A percentile compares a stretch with the other conserved stretches of the same genome.
Evolutionary conservation across 2,329 filamentous ascomycete genomes (phyloP).

Genomic region (Nemania sp.): DNA sequence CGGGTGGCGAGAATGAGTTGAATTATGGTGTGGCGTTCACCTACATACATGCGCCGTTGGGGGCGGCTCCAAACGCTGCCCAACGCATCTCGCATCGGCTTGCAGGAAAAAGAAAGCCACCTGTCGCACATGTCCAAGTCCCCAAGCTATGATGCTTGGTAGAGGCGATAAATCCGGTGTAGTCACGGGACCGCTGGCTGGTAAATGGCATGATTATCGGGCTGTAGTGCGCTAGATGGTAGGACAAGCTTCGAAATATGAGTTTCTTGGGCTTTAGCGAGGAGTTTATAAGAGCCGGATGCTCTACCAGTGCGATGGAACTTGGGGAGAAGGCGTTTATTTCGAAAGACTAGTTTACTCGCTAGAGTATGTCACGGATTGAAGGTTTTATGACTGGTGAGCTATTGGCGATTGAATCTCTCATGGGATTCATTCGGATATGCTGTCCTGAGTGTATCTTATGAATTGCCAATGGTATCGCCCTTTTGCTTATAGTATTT

Average conservation of each 20-base stretch:
- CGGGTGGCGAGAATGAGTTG: slow-evolving; percentile 14
- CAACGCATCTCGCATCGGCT: no score
- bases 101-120: slow-evolving; percentile 2
- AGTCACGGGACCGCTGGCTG: slow-evolving; percentile 3
- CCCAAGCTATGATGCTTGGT: slow-evolving; percentile 1
- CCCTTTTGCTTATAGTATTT: neutral
- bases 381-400: neutral
- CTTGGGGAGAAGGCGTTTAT: neutral
- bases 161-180: slow-evolving; percentile 1
- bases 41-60: slow-evolving; percentile 11
- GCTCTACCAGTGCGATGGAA: neutral
- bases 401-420: no score
- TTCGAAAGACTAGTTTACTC: neutral
- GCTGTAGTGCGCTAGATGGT: slow-evolving; percentile 28
- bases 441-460: neutral
- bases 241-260: slow-evolving; percentile 2
- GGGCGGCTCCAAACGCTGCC: no score
- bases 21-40: slow-evolving; percentile 6
- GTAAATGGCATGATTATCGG: slow-evolving; percentile 11
- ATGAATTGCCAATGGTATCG: neutral
- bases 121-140: neutral
- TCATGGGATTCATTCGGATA: neutral
- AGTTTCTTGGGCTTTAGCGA: slow-evolving; percentile 18
- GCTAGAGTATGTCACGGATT: neutral
- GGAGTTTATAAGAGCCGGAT: slow-evolving; percentile 21